Evolutionary conservation across 1,139 yeast species (phyloP).

Genomic region (Taphrina pruni): DNA sequence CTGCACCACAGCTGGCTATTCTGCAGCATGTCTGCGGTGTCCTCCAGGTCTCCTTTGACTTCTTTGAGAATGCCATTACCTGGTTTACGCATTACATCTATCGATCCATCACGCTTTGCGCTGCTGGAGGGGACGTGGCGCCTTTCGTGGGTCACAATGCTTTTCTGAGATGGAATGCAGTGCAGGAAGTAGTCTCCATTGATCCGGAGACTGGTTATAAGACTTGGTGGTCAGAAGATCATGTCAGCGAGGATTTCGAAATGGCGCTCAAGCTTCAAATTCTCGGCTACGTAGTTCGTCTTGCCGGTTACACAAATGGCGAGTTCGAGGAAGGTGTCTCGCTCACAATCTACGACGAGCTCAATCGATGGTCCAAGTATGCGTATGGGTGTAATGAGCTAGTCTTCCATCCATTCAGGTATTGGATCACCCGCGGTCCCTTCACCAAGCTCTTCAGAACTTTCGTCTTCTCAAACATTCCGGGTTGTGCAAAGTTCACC

Average conservation of each 20-base stretch:
- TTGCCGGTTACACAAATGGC: slow-evolving; percentile 43
- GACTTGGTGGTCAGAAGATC: slow-evolving; percentile 44
- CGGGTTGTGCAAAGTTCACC: slow-evolving; percentile 44
- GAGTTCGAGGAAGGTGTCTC: slow-evolving; percentile 46
- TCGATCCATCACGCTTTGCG: slow-evolving; percentile 42
- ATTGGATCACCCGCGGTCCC: slow-evolving; percentile 42
- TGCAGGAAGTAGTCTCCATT: slow-evolving; percentile 40
- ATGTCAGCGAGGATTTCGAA: slow-evolving; percentile 45
- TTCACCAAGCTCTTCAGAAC: slow-evolving; percentile 44
- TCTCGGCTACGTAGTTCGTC: slow-evolving; percentile 43
- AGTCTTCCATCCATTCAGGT: slow-evolving; percentile 42
- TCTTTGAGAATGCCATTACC: slow-evolving; percentile 44
- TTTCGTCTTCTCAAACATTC: slow-evolving; percentile 42
- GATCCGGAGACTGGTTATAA: slow-evolving; percentile 15
- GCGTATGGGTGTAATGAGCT: slow-evolving; percentile 45
- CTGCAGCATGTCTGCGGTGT: slow-evolving; percentile 45
- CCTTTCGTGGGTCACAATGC: slow-evolving; percentile 45
- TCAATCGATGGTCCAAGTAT: slow-evolving; percentile 45
- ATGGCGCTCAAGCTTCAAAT: slow-evolving; percentile 45
- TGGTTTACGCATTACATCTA: slow-evolving; percentile 44
- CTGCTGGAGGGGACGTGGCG: slow-evolving; percentile 44
- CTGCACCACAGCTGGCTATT: slow-evolving; percentile 44
- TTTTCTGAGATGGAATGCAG: slow-evolving; percentile 44
- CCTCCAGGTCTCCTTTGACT: slow-evolving; percentile 43
- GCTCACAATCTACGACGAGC: slow-evolving; percentile 45